Conservation (phyloP, 345 rosid species). For the Camelina laxa region DNA sequence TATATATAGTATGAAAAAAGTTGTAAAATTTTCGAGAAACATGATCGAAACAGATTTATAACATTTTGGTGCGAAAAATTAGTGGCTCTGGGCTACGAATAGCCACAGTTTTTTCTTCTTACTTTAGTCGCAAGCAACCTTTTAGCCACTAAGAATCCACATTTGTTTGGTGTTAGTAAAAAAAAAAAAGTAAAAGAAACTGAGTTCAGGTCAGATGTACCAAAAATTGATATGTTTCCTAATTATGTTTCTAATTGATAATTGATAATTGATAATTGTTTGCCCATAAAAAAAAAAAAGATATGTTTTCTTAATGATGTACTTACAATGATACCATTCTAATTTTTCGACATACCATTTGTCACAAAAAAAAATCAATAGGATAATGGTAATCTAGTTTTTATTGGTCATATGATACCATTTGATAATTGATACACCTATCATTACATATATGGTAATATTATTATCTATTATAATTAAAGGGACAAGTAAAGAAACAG, state of each 20-base stretch:
- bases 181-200: background rate
- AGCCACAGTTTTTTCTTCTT: background rate
- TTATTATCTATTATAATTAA: background rate
- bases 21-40: background rate
- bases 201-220: background rate
- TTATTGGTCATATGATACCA: background rate
- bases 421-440: background rate
- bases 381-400: background rate
- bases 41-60: background rate
- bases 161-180: background rate
- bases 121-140: background rate
- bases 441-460: background rate
- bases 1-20: background rate
- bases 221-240: slow-evolving; percentile 10
- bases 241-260: background rate
- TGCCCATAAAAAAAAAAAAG: too few species aligned
- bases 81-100: background rate
- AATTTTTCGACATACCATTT: background rate
- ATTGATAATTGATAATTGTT: too few species aligned
- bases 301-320: slow-evolving; percentile 17
- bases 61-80: background rate
- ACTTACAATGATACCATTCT: background rate
- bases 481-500: background rate
- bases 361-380: background rate
- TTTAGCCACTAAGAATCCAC: background rate